Evolutionary conservation across 306 rosid genomes (phyloP), one percentile per base, ranked within the genome.

Genomic region (Potentilla sterilis): DNA sequence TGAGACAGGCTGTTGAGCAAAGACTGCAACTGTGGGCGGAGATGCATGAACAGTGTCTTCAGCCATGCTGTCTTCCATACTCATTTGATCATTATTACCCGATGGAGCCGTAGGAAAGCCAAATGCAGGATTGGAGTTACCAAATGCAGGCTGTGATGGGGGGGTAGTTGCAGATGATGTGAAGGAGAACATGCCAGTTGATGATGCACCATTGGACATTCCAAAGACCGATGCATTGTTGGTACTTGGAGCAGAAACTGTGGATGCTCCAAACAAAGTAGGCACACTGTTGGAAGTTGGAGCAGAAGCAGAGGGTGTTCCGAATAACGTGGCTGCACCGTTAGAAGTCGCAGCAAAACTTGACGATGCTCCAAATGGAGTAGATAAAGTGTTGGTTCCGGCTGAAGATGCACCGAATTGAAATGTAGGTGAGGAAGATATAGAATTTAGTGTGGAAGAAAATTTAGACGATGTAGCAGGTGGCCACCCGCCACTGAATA

Each of bases 11-110:
- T 75, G 91, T 83, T 87, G 97, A 41, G 83, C 83, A 46, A 92
- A 89, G 61, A 58, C 75, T 47, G 96, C 82, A 48, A 70, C 66
- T 7, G 84, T 32, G 3, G 92, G 81, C 4, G 67, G 70, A 14
- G 86, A 47, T 61, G 84, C 79, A 78, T 87, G 92, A 67, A 87
- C 67, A 18, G 84, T 87, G 81, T 92, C 99, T 81, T 95, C 99
- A 1, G 97, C 96, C 97, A 95, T 92, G 83, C 93, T 89, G 80
- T 95, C 97, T 81, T 87, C 97, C 96, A 90, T 88, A 68, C 72
- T 85, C 88, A 77, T 86, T 82, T 95, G 97, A 69, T 85, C 88
- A 80, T 81, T 90, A 87, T 84, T 90, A 69, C 78, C 85, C 0
- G 78, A 16, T 37, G 92, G 52, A 40, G 87, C 68, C 57, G 95